These are phyloP conservation scores for Aquanectria penicillioides DNA, from an alignment of 2,329 filamentous ascomycete species.

Conservation along the genomic window DNA sequence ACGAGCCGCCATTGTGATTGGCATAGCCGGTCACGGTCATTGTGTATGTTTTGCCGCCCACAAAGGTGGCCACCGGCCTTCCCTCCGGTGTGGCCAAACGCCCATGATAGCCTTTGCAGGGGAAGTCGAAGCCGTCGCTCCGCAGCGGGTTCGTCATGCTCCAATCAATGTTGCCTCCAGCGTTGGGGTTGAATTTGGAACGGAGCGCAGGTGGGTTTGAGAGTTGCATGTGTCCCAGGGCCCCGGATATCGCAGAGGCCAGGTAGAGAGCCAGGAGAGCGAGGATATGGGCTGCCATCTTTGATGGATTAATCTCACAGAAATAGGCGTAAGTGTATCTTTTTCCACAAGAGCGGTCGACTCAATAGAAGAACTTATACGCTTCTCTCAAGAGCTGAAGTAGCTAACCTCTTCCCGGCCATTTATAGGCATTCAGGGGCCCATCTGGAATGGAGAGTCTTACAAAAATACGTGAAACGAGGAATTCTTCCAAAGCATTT, in stretches of 20 bases:
- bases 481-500: not conserved
- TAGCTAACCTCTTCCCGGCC: not conserved
- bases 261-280: not conserved
- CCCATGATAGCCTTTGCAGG: constrained; percentile 73
- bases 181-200: constrained; percentile 61
- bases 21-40: constrained; percentile 65
- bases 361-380: not conserved
- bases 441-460: not conserved
- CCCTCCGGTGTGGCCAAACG: constrained; percentile 45
- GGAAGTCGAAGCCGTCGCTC: constrained; percentile 71
- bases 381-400: not conserved
- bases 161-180: constrained; percentile 67
- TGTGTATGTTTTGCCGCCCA: constrained; percentile 61
- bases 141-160: constrained; percentile 74
- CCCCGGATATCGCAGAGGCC: not conserved
- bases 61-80: constrained; percentile 59
- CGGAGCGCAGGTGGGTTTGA: constrained; percentile 58
- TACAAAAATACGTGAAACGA: not conserved
- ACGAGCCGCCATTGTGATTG: constrained; percentile 68
- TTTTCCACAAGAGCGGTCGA: not conserved
- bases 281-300: not conserved
- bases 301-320: not conserved
- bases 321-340: not conserved
- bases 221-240: constrained; percentile 61
- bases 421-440: constrained; percentile 6